phyloP scores from a whole-genome alignment of 176 grass and related monocot species.

The Cymbopogon citratus region DNA sequence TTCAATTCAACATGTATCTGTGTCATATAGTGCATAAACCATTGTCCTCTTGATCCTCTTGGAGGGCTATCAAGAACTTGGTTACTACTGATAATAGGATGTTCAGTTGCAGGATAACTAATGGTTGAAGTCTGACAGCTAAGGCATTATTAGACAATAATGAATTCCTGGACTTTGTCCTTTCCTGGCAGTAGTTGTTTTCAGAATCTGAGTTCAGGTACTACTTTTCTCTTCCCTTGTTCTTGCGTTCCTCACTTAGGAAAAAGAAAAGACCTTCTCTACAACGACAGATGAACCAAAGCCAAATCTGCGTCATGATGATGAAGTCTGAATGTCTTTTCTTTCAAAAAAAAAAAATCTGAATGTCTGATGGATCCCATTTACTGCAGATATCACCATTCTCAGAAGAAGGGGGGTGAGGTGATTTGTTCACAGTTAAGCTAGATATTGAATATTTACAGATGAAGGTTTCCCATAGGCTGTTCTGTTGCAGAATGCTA shows the following conservation, averaged over 20 bases:
- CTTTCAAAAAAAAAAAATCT: too few relatives aligned
- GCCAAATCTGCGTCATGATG: background rate
- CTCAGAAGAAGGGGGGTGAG: too few relatives aligned
- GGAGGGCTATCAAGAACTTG: background rate
- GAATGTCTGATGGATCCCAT: too few relatives aligned
- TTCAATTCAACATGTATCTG: background rate
- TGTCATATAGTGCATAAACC: background rate
- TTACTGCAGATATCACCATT: too few relatives aligned
- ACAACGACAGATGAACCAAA: conserved; percentile 22
- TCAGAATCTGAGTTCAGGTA: conserved; percentile 19
- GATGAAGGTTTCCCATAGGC: background rate
- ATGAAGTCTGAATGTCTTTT: too few relatives aligned
- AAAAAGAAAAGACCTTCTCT: conserved; percentile 28
- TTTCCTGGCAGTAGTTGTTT: conserved; percentile 13
- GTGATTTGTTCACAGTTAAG: too few relatives aligned
- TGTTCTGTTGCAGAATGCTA: background rate
- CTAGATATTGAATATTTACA: too few relatives aligned
- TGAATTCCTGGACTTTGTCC: conserved; percentile 15
- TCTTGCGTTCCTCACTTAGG: background rate
- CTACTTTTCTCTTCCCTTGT: conserved; percentile 9
- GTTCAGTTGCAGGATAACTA: background rate
- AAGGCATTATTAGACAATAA: conserved; percentile 11
- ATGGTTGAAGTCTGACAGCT: conserved; percentile 26
- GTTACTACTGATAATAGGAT: background rate
- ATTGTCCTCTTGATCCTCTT: background rate